Evolutionary conservation across 805 yeast genomes (phyloP), one percentile per base, ranked within the genome.

Genomic region (Pichia cephalocereana): DNA sequence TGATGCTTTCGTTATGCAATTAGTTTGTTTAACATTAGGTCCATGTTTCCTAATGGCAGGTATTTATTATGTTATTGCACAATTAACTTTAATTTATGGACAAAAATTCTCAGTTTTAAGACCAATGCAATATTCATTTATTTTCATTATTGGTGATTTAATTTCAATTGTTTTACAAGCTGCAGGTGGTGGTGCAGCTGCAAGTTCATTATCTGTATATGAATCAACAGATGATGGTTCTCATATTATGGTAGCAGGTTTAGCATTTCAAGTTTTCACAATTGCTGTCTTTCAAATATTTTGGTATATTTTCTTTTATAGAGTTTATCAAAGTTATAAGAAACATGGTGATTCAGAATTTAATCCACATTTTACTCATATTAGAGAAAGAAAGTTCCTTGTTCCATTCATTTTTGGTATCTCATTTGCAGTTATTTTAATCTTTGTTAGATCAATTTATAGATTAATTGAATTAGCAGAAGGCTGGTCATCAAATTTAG

Each of bases 11-110:
- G 58, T 83, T 40, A 65, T 81, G 56, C 95, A 88, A 62, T 75
- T 83, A 53, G 75, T 81, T 47, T 71, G 82, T 57, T 66, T 87
- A 48, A 86, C 91, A 0, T 64, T 88, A 43, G 91, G 87, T 0
- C 96, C 96, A 0, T 87, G 86, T 19, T 83, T 88, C 62, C 69
- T 85, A 41, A 83, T 86, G 86, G 96, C 85, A 5, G 96, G 91
- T 1, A 70, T 88, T 3, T 89, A 88, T 65, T 83, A 75, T 54
- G 70, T 80, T 46, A 65, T 88, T 53, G 88, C 84, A 7, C 83
- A 86, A 63, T 56, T 83, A 44, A 69, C 81, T 43, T 79, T 82
- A 48, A 63, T 86, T 1, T 80, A 78, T 57, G 87, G 87, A 2
- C 67, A 70, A 48, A 59, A 67, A 17, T 80, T 65, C 53, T 79